These are phyloP conservation scores for Xylariaceae sp. DNA, from an alignment of 2,329 filamentous ascomycete genomes.

Conservation along the genomic window DNA sequence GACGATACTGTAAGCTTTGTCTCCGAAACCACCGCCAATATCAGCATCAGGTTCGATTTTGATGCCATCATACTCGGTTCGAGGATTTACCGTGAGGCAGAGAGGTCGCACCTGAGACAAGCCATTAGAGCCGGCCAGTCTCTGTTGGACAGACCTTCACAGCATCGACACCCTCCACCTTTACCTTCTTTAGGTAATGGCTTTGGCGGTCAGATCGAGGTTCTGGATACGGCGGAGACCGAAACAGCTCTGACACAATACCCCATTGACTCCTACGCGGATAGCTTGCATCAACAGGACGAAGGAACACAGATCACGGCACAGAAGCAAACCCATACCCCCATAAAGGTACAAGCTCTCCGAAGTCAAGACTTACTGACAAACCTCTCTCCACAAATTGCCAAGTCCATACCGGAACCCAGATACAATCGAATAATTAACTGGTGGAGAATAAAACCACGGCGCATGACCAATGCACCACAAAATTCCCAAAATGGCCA, in stretches of 20 bases:
- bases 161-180: background rate
- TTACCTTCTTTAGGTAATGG: background rate
- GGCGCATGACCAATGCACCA: background rate
- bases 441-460: background rate
- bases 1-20: slow-evolving; percentile 7
- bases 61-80: slow-evolving; percentile 7
- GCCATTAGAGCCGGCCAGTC: background rate
- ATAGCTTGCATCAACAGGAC: no score
- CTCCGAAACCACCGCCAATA: slow-evolving; percentile 8
- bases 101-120: slow-evolving; percentile 5
- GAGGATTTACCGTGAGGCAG: slow-evolving; percentile 6
- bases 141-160: background rate
- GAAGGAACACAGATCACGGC: no score
- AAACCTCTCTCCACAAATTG: background rate
- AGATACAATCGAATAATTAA: background rate
- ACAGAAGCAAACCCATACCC: background rate
- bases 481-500: no score
- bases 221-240: background rate
- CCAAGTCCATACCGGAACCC: background rate
- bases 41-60: slow-evolving; percentile 12
- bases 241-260: no score
- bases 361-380: background rate
- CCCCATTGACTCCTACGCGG: no score
- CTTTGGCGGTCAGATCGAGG: background rate
- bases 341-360: background rate